Percentiles rank a stretch among this genome's conserved stretches.
Conservation (phyloP, 1,284 basidiomycete species). For the Psilocybe mexicana region DNA sequence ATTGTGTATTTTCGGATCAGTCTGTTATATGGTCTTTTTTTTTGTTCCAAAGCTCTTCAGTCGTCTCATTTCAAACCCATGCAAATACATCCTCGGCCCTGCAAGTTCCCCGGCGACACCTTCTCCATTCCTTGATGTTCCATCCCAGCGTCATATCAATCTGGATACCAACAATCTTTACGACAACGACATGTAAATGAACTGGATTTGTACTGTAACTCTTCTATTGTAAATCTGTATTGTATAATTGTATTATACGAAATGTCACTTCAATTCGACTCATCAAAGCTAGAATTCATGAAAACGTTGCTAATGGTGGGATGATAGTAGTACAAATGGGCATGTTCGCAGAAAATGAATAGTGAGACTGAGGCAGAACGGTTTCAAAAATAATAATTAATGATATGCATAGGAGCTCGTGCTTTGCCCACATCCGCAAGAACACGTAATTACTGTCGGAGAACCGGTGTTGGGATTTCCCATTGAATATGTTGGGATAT, state of each 20-base stretch:
- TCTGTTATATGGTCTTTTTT: no score
- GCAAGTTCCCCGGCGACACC: neutral
- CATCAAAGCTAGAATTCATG: slow-evolving; percentile 1
- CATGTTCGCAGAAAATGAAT: neutral
- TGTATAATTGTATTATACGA: slow-evolving; percentile 13
- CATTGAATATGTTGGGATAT: slow-evolving; percentile 12
- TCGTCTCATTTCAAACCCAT: neutral
- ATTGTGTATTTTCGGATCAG: neutral
- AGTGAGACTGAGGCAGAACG: slow-evolving; percentile 4
- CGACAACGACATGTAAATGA: slow-evolving; percentile 5
- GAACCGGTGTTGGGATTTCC: slow-evolving; percentile 4
- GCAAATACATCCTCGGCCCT: neutral
- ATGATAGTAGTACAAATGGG: slow-evolving; percentile 17
- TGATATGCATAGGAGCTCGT: slow-evolving; percentile 27
- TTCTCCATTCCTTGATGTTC: neutral
- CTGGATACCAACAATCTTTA: neutral
- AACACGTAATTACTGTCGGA: slow-evolving; percentile 22
- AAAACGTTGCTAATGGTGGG: slow-evolving; percentile 2
- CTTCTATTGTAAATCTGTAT: slow-evolving; percentile 14
- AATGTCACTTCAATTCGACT: neutral
- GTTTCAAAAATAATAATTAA: slow-evolving; percentile 12
- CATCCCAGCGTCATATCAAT: neutral
- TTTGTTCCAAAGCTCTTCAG: neutral
- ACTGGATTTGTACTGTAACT: slow-evolving; percentile 25
- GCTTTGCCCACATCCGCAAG: slow-evolving; percentile 33